Evolutionary conservation across 1,284 basidiomycete species (phyloP).

Genomic region (Ustilago hordei): DNA sequence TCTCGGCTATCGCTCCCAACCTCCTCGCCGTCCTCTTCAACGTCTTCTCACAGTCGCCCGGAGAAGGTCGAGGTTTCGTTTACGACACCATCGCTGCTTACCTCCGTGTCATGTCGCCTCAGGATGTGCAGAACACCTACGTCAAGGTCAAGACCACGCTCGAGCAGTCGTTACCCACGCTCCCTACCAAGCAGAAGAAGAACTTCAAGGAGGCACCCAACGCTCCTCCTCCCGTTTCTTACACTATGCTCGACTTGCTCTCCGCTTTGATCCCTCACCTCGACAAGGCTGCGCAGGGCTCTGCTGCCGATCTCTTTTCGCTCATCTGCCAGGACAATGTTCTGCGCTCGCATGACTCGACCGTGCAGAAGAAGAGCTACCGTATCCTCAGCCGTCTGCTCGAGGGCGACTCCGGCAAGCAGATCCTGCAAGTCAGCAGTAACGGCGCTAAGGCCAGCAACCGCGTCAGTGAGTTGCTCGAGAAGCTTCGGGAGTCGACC

Average conservation of each 20-base stretch:
- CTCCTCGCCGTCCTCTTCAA: constrained; percentile 97
- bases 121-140: constrained; percentile 81
- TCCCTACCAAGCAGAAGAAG: constrained; percentile 44
- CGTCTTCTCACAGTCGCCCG: constrained; percentile 86
- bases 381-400: constrained; percentile 79
- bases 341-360: constrained; percentile 77
- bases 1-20: constrained; percentile 84
- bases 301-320: constrained; percentile 71
- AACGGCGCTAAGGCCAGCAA: constrained; percentile 17
- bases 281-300: constrained; percentile 34
- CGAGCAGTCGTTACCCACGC: constrained; percentile 76
- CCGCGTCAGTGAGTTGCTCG: constrained; percentile 53
- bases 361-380: constrained; percentile 95
- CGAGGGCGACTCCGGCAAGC: constrained; percentile 51
- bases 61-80: constrained; percentile 83
- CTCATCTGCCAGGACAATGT: constrained; percentile 72
- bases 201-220: constrained; percentile 43
- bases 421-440: constrained; percentile 34
- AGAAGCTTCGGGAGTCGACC: constrained; percentile 58
- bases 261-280: constrained; percentile 80
- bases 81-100: constrained; percentile 90
- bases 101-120: constrained; percentile 77
- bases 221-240: constrained; percentile 72
- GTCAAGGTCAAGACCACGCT: constrained; percentile 82
- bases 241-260: constrained; percentile 90